Base-by-base conservation (phyloP, 2,329 filamentous ascomycete genomes). In the Colletotrichum musae region DNA sequence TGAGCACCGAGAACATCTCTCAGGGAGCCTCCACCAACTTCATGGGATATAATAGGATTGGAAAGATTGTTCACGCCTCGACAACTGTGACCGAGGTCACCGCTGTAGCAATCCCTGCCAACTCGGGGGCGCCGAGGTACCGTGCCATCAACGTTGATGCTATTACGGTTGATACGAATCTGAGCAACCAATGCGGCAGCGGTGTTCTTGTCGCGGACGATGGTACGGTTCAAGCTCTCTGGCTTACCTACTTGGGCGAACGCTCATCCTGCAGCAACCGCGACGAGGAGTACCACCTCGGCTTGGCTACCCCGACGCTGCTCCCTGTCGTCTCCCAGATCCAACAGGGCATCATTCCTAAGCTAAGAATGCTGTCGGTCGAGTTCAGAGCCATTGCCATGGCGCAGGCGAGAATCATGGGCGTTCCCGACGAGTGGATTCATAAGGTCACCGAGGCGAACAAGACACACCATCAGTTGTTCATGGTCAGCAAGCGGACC, bases 11-110 rank as follows among this genome's bases (percentile, higher is more conserved):
- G 64, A 90, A 91, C 74, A 94, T 98, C 78, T 95, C 94, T 59
- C 96, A 98, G 83, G 96, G 96, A 43, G 94, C 95, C 57, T 92
- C 95, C 66, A 98, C 95, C 0, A 95, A 97, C 73, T 99, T 99
- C 81, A 93, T 99, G 72, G 97, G 96, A n/a, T 97, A 97, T 84
- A 99, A 99, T 78, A 92, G 97, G 73, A 98, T 98, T 73, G 92
- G 95, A 70, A 91, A 95, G 43, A 94, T 98, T 48, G 95, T 98
- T 4, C 94, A 98, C 74, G 93, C 94, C 5, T 94, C 97, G 74
- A 98, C 96, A 0, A 94, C 93, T 0, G 94, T 99, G 15, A 99
- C 97, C 0, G 96, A 99, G 79, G 97, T 99, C 76, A 98, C 95
- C 12, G 96, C 96, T 2, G 96, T 98, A 3, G 94, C 95, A 0